These are phyloP conservation scores for Suillus sp. DNA, from an alignment of 768 basidiomycete genomes.

Conservation along the genomic window DNA sequence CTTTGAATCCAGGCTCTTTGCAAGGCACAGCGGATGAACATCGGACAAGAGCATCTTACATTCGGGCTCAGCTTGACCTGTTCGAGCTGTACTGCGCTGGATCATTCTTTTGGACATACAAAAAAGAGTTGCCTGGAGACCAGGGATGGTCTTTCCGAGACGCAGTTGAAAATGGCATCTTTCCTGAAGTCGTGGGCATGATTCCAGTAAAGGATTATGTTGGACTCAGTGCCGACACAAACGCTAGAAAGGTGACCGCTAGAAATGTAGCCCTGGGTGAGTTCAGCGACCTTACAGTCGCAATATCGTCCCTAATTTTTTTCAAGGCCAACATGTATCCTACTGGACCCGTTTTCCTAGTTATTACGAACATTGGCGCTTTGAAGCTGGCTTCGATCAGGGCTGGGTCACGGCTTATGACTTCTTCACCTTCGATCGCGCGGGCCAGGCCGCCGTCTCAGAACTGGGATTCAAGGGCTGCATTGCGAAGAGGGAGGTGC, in stretches of 20 bases:
- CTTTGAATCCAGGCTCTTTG: constrained; percentile 66
- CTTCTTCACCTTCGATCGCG: constrained; percentile 45
- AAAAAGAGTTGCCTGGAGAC: constrained; percentile 66
- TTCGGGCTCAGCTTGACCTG: constrained; percentile 63
- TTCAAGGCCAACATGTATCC: constrained; percentile 39
- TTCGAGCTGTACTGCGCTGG: constrained; percentile 69
- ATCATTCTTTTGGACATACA: constrained; percentile 87
- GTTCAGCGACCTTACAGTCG: constrained; percentile 12
- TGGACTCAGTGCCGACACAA: constrained; percentile 24
- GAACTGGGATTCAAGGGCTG: constrained; percentile 68
- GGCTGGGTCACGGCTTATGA: constrained; percentile 74
- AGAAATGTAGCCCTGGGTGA: constrained; percentile 37
- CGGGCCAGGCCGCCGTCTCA: constrained; percentile 34
- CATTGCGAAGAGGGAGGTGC: constrained; percentile 52
- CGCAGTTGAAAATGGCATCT: constrained; percentile 60
- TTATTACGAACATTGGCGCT: constrained; percentile 67
- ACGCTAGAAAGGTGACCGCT: constrained; percentile 31
- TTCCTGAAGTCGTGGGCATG: constrained; percentile 57
- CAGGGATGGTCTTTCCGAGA: constrained; percentile 75
- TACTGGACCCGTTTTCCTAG: constrained; percentile 54
- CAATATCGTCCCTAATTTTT: constrained; percentile 21
- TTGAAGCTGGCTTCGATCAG: constrained; percentile 60
- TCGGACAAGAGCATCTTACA: constrained; percentile 48
- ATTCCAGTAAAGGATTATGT: constrained; percentile 24
- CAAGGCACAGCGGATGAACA: constrained; percentile 46